A percentile compares a stretch with the other conserved stretches of the same genome.
These are phyloP conservation scores for Mrakia hoshinonis DNA, from an alignment of 768 basidiomycete species.

Conservation along the genomic window DNA sequence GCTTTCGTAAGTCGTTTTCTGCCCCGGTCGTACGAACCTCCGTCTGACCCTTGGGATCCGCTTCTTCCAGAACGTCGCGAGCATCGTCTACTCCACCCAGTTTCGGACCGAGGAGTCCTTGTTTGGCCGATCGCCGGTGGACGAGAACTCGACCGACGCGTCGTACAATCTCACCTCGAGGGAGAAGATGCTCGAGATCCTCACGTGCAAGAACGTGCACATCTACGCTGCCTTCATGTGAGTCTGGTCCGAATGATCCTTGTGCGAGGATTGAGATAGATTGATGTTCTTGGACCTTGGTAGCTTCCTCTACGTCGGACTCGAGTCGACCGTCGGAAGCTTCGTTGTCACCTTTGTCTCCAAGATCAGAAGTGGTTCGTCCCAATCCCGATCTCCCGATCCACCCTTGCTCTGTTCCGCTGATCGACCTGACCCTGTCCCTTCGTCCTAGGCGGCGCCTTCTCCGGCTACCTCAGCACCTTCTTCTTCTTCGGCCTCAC, in stretches of 20 bases:
- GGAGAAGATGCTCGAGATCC: slow-evolving; percentile 36
- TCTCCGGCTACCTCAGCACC: slow-evolving; percentile 51
- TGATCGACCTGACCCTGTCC: neutral
- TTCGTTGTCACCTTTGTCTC: slow-evolving; percentile 63
- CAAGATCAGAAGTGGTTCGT: slow-evolving; percentile 32
- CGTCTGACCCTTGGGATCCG: too few species aligned
- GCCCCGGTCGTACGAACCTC: neutral
- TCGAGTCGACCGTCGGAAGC: slow-evolving; percentile 43
- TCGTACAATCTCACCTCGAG: slow-evolving; percentile 4
- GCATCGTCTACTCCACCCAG: slow-evolving; percentile 56
- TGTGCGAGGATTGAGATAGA: neutral
- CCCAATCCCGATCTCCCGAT: too few species aligned
- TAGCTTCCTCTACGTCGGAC: slow-evolving; percentile 40
- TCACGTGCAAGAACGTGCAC: slow-evolving; percentile 35
- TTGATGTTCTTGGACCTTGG: neutral
- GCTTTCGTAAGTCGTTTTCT: neutral
- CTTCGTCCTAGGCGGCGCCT: slow-evolving; percentile 42
- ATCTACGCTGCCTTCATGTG: slow-evolving; percentile 38
- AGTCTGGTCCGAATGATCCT: neutral
- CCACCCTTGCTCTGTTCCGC: neutral
- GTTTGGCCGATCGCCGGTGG: neutral
- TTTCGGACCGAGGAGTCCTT: slow-evolving; percentile 54
- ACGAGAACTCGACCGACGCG: neutral
- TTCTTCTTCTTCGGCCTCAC: slow-evolving; percentile 45
- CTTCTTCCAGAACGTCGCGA: slow-evolving; percentile 41